Base-by-base conservation (phyloP, 164 flowering plant genomes). In the Magnolia officinalis region DNA sequence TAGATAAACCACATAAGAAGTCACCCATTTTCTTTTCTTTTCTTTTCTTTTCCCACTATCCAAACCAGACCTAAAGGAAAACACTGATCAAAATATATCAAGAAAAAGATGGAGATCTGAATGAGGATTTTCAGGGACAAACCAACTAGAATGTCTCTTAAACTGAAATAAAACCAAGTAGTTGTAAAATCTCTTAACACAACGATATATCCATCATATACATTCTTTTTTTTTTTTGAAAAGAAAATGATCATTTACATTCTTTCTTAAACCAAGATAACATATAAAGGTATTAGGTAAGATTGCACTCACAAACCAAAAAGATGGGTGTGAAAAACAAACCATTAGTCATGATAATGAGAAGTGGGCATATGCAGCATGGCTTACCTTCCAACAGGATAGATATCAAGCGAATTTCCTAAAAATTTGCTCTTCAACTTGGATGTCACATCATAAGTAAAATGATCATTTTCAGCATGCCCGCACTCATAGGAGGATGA, bases 401-500 rank as follows among this genome's bases (percentile, higher is more conserved):
- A 92, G 67, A 89, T 81, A 81, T 92, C 97, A 59, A 89, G 76
- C 18, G 95, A 89, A 80, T 92, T 92, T 58, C 97, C 97, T 73
- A 92, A 81, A 78, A 90, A 86, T 78, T 92, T 91, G 74, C 92
- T 92, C 81, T 87, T 92, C 70, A 91, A 74, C 83, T 92, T 92
- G 72, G 97, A 92, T 11, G 94, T 89, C 37, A 91, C 85, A 82
- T 92, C 97, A 83, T 92, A 91, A 52, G 83, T 81, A 78, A 92
- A 92, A 83, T 92, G 97, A 75, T 91, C 92, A 79, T 90, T 92
- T 84, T 92, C 97, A 72, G 94, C 95, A 86, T 91, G 97, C 37
- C 97, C 81, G 92, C 92, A 84, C 97, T 87, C 90, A 88, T 91
- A 75, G 97, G 97, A 50, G 97, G 97, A 78, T 91, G 97, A 81